These are phyloP conservation scores for Boletales sp. DNA, from an alignment of 768 basidiomycete genomes.

Conservation along the genomic window DNA sequence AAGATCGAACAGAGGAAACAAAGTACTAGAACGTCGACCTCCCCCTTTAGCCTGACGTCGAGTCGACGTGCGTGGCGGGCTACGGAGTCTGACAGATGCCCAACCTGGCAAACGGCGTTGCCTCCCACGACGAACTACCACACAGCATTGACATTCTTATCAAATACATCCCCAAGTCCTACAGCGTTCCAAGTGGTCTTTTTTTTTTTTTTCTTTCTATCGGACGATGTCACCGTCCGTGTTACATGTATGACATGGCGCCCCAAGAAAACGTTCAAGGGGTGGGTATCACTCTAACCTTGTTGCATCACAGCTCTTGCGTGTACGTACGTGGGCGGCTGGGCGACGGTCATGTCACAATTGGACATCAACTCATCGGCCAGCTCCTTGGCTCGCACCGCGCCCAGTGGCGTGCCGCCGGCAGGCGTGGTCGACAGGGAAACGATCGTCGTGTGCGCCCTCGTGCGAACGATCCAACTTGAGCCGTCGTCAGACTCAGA, in stretches of 20 bases:
- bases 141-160: no score
- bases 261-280: no score
- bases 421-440: constrained; percentile 11
- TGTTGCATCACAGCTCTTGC: background rate
- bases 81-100: constrained; percentile 14
- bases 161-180: no score
- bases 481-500: background rate
- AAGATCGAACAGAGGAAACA: background rate
- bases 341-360: background rate
- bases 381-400: constrained; percentile 76
- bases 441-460: constrained; percentile 30
- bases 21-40: no score
- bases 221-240: no score
- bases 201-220: no score
- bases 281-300: no score
- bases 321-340: background rate
- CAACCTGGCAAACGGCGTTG: background rate
- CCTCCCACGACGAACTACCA: no score
- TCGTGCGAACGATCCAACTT: constrained; percentile 34
- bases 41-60: no score
- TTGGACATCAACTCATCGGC: constrained; percentile 24
- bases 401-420: constrained; percentile 35
- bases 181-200: no score
- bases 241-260: no score
- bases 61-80: no score